Evolutionary conservation across 768 basidiomycete genomes (phyloP), one percentile per base, ranked within the genome.

Genomic region (Cantharellus cinnabarinus): DNA sequence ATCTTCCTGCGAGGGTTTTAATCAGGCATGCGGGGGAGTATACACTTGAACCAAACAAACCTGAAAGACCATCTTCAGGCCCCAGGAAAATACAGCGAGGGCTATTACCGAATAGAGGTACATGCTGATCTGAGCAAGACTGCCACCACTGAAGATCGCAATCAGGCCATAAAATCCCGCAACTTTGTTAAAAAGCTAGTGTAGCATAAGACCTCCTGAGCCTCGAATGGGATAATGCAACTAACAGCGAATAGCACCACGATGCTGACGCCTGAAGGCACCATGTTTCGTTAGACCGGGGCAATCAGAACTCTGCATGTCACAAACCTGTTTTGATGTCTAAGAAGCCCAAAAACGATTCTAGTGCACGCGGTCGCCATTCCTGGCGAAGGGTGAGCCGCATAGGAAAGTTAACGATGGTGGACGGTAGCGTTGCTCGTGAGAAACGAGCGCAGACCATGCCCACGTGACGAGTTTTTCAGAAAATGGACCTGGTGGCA

Each of bases 131-230:
- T 99, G 95, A 0, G 85, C 81, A 64, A 90, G 81, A n/a, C 84
- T 82, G n/a, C 85, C 84, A 40, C 71, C 71, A 0, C 85, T 85
- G 61, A 91, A 71, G 59, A 91, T 78, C 3, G 91, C 93, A 60
- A 99, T 82, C 60, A 99, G 78, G 59, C 95, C 95, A 68, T 98
- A 99, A 4, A 97, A 79, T 56, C 95, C 94, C 20, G 95, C 93
- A 56, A 93, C 94, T 72, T 99, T 99, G 78, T 99, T 99, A 64
- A 99, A 74, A 58, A 90, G 72, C 86, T 87, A 66, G 35, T 55
- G 64, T 41, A 40, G 42, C 39, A 40, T 39, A 10, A 14, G 56
- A 42, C 64, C 62, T 50, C 56, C 59, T 54, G 42, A 65, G 62
- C 63, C 65, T 20, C 52, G 53, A 44, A 29, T 39, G 35, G 58